phyloP scores from a whole-genome alignment of 768 basidiomycete genomes.

The Asterophora parasitica region DNA sequence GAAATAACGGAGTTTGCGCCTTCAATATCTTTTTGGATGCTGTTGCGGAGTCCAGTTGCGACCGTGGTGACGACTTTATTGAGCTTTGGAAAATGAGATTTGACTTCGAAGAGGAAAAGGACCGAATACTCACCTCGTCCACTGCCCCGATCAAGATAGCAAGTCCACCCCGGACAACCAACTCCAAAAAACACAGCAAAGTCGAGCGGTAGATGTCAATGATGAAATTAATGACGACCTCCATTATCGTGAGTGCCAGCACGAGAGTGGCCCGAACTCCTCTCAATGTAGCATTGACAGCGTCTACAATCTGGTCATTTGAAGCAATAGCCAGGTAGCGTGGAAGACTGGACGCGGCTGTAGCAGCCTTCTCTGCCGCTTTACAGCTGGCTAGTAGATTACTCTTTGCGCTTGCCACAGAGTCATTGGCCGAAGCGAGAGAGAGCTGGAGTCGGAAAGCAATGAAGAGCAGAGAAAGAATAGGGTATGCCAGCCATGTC shows the following conservation, averaged over 20 bases:
- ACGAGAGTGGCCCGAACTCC: conserved; percentile 72
- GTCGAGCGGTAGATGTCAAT: conserved; percentile 91
- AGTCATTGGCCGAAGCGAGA: conserved; percentile 59
- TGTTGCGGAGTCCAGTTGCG: conserved; percentile 55
- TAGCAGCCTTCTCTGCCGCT: conserved; percentile 81
- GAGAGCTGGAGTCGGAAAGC: conserved; percentile 79
- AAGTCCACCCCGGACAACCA: conserved; percentile 79
- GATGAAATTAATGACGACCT: conserved; percentile 86
- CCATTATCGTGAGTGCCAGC: conserved; percentile 76
- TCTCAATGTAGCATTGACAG: conserved; percentile 74
- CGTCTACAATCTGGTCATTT: conserved; percentile 72
- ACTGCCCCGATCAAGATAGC: conserved; percentile 78
- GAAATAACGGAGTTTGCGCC: conserved; percentile 66
- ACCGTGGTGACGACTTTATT: conserved; percentile 61
- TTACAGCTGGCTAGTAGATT: conserved; percentile 80
- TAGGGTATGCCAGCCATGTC: conserved; percentile 87
- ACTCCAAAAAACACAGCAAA: conserved; percentile 89
- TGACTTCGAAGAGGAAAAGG: not conserved
- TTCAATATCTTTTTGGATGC: conserved; percentile 67
- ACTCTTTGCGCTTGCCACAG: conserved; percentile 64
- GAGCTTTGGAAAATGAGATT: conserved; percentile 42
- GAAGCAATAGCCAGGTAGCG: conserved; percentile 83
- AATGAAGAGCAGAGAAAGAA: conserved; percentile 84
- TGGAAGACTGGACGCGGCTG: conserved; percentile 79
- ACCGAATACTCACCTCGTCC: conserved; percentile 55